Conservation (phyloP, 129 eudicot species). For the Oenanthe sinensis region DNA sequence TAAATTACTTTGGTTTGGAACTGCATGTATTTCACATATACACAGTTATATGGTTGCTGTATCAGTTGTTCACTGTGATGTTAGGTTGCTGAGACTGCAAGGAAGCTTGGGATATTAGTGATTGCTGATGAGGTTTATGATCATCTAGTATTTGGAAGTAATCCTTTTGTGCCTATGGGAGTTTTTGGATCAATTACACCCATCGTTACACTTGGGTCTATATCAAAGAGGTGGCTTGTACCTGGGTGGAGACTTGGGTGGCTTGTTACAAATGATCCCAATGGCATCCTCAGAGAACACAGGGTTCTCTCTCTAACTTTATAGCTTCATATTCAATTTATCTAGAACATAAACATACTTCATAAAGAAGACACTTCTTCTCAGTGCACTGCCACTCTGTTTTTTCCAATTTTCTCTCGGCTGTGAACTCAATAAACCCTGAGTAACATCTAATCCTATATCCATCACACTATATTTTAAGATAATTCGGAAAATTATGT, state of each 20-base stretch:
- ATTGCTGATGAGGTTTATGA: constrained; percentile 81
- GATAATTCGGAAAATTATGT: neutral
- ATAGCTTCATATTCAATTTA: neutral
- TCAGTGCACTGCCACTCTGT: neutral
- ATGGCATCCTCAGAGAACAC: constrained; percentile 42
- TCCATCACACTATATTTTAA: neutral
- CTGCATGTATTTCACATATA: neutral
- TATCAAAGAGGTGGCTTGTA: constrained; percentile 81
- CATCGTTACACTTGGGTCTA: constrained; percentile 63
- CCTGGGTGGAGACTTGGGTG: constrained; percentile 97
- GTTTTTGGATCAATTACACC: constrained; percentile 66
- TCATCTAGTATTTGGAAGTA: constrained; percentile 67
- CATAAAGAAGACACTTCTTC: neutral
- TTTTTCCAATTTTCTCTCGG: neutral
- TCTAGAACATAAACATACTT: neutral
- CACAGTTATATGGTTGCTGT: neutral
- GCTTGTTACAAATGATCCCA: constrained; percentile 64
- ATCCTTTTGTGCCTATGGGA: constrained; percentile 79
- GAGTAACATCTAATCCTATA: neutral
- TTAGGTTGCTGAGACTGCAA: constrained; percentile 75
- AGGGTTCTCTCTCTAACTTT: constrained; percentile 32
- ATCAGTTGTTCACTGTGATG: neutral
- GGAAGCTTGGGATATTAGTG: constrained; percentile 66
- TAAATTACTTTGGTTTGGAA: neutral
- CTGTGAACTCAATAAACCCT: neutral